Conservation (phyloP, 1,284 basidiomycete species). For the Pterulicium gracile region DNA sequence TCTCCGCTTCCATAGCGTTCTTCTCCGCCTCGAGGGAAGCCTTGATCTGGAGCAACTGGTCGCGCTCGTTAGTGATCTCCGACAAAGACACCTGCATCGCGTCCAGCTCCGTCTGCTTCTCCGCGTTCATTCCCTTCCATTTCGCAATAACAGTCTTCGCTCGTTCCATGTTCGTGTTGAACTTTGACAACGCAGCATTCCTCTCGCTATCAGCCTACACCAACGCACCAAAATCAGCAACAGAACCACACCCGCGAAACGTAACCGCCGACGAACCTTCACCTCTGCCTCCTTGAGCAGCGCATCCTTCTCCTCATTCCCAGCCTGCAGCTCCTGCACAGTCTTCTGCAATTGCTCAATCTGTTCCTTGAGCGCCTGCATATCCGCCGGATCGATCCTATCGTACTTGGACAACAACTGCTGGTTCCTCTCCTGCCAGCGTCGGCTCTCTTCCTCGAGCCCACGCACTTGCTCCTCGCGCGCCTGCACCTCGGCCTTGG, state of each 20-base stretch:
- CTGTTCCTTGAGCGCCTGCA: constrained; percentile 73
- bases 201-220: no score
- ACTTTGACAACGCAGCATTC: constrained; percentile 11
- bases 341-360: constrained; percentile 44
- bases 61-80: constrained; percentile 24
- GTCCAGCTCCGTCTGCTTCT: constrained; percentile 25
- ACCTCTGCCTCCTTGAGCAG: constrained; percentile 26
- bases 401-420: constrained; percentile 79
- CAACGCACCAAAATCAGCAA: no score
- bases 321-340: constrained; percentile 29
- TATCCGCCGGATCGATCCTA: constrained; percentile 78
- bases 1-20: constrained; percentile 16
- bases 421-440: constrained; percentile 79
- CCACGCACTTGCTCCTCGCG: constrained; percentile 58
- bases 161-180: constrained; percentile 23
- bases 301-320: constrained; percentile 26
- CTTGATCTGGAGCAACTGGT: constrained; percentile 18
- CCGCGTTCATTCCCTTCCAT: constrained; percentile 18
- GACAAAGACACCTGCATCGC: constrained; percentile 26
- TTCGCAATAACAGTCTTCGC: constrained; percentile 16
- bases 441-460: constrained; percentile 69
- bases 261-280: constrained; percentile 22
- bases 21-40: constrained; percentile 24
- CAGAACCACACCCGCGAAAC: no score
- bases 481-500: constrained; percentile 68